phyloP scores from a whole-genome alignment of 208 protist genomes.

The Wallacemonas rigidus region DNA sequence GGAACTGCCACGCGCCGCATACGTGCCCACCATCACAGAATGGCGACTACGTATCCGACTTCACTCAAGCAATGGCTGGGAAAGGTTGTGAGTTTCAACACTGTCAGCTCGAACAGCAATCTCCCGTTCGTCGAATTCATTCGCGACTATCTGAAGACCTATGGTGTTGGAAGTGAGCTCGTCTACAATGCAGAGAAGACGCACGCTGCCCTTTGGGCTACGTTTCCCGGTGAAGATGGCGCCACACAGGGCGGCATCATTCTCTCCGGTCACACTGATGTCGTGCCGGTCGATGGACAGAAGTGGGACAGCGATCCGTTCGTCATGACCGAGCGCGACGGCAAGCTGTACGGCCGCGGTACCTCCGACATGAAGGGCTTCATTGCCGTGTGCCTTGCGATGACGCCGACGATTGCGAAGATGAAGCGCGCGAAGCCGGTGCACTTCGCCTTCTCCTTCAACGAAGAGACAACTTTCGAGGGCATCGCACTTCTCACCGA shows the following conservation, averaged over 20 bases:
- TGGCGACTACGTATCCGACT: conserved; percentile 9
- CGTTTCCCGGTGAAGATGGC: conserved; percentile 33
- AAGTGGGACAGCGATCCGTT: conserved; percentile 68
- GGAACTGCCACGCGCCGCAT: too few relatives aligned
- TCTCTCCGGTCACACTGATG: conserved; percentile 61
- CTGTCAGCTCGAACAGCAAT: conserved; percentile 61
- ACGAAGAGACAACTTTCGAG: conserved; percentile 47
- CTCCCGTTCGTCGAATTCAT: conserved; percentile 49
- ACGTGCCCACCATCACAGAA: too few relatives aligned
- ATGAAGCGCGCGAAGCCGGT: conserved; percentile 53
- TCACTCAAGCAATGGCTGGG: conserved; percentile 34
- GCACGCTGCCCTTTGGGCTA: conserved; percentile 48
- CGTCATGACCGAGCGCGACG: conserved; percentile 47
- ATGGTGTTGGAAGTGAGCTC: conserved; percentile 33
- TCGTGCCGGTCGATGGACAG: conserved; percentile 75
- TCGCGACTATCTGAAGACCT: conserved; percentile 30
- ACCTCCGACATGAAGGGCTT: conserved; percentile 69
- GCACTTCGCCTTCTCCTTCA: conserved; percentile 53
- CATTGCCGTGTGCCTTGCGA: conserved; percentile 48
- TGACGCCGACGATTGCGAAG: conserved; percentile 35
- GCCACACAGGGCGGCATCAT: conserved; percentile 48
- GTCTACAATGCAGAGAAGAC: conserved; percentile 29
- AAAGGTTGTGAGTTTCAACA: conserved; percentile 65
- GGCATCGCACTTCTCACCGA: conserved; percentile 27
- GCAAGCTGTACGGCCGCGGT: conserved; percentile 62